Percentiles rank a stretch among this genome's conserved stretches.
Conservation (phyloP, 805 yeast species). For the Kazachstania taianensis region DNA sequence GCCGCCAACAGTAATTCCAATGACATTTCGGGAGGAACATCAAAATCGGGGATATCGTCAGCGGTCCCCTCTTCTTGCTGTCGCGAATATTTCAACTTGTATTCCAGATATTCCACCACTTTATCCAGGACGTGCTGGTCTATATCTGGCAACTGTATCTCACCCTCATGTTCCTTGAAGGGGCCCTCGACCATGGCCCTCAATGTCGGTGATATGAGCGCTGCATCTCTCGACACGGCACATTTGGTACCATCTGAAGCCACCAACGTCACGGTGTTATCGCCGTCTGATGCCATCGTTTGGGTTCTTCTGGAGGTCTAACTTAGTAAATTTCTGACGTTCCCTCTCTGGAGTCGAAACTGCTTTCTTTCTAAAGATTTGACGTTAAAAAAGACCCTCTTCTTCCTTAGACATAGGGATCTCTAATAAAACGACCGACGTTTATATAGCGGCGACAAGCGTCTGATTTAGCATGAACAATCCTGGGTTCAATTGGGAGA, state of each 20-base stretch:
- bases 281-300: no score
- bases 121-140: slow-evolving; percentile 65
- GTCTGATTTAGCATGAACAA: no score
- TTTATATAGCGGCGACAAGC: no score
- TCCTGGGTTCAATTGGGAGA: slow-evolving; percentile 64
- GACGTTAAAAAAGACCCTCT: no score
- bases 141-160: slow-evolving; percentile 49
- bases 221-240: slow-evolving; percentile 60
- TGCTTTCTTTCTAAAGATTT: no score
- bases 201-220: slow-evolving; percentile 58
- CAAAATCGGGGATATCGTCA: slow-evolving; percentile 66
- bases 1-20: slow-evolving; percentile 87
- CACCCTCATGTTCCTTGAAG: slow-evolving; percentile 49
- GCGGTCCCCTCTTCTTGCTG: slow-evolving; percentile 33
- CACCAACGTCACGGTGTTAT: slow-evolving; percentile 47
- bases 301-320: no score
- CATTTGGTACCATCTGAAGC: slow-evolving; percentile 64
- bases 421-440: no score
- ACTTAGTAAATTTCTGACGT: no score
- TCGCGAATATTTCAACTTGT: slow-evolving; percentile 57
- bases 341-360: no score
- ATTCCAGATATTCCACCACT: slow-evolving; percentile 77
- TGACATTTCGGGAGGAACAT: slow-evolving; percentile 89
- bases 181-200: slow-evolving; percentile 46
- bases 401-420: no score